Base-by-base conservation (phyloP, 1,139 yeast genomes). In the Tardiomyces depauwii region DNA sequence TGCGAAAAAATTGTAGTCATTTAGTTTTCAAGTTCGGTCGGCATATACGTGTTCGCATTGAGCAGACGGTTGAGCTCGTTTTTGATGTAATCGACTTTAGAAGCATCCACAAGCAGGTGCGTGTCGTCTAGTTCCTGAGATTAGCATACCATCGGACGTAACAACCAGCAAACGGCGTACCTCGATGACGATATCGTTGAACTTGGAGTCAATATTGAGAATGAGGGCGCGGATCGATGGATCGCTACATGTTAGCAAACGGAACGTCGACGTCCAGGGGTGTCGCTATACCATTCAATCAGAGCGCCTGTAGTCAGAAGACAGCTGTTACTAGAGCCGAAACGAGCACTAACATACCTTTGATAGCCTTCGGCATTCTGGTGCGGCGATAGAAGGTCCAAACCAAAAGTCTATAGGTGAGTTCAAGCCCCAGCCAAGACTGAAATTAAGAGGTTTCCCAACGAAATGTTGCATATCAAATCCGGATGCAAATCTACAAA, bases 221-320 rank as follows among this genome's bases (percentile, higher is more conserved):
- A 91, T 84, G 45, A 91, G 70, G 0, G 97, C 96, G 51, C 81
- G 74, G 51, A 91, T 88, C 0, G 96, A 86, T 1, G 98, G 96
- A 62, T 91, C 98, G 63, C 96, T 21, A 21, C n/a, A 39, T 23
- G 40, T 30, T 13, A 21, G 30, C 28, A 19, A 16, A 25, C 5
- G n/a, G 12, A n/a, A 2, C n/a, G n/a, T n/a, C n/a, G n/a, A n/a
- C 50, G 42, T 53, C 57, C 21, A 54, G 42, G 36, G 53, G 47
- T 21, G 53, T 49, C 33, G 55, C 58, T 19, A 28, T 50, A 61
- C 65, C 66, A 62, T 47, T 62, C 65, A 30, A 62, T 56, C 36
- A 62, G 49, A 19, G 59, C 61, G n/a, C 62, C 62, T 57, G 40
- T 19, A 9, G 7, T 23, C 12, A 18, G 25, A n/a, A n/a, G n/a